Evolutionary conservation across 495 filamentous ascomycete species (phyloP), one percentile per base, ranked within the genome.

Genomic region (Endocarpon pusillum): DNA sequence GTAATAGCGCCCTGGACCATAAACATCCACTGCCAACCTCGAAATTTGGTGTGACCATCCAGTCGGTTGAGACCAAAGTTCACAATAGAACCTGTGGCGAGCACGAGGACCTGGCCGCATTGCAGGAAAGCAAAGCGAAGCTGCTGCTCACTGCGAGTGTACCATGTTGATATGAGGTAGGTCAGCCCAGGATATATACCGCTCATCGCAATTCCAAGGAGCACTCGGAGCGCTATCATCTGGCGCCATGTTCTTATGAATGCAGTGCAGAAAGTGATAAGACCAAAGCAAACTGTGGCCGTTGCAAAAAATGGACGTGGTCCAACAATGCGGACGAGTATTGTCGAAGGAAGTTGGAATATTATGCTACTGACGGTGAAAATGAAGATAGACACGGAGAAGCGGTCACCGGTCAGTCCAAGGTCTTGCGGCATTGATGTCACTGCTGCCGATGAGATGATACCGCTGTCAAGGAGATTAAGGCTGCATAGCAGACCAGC

Each of bases 11-110:
- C 71, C 48, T 85, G 78, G 2, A 84, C 71, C 4, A 84, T 46
- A 37, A 71, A 83, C 71, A 81, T 82, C 69, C 75, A 83, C 11
- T 75, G 63, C 78, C 79, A 85, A 8, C 79, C 77, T 4, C 64
- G 67, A 9, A 84, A 42, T 1, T 70, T 72, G 3, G 53, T 59
- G 3, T 44, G 49, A 1, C 77, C 77, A 42, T 78, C 42, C 5
- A 79, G 54, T 27, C 69, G 63, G 35, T 80, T 77, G 15, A 84
- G 60, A 3, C 70, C 76, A 38, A 64, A 84, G 48, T 81, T 81
- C 41, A 84, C 68, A 37, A 84, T 71, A 19, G 65, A 65, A 7
- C 78, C 80, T 0, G 76, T 78, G 0, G 79, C 78, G 1, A 83
- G 55, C 1, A 78, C 61, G 14, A 73, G 52, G 10, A 80, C 72